Evolutionary conservation across 1,284 basidiomycete genomes (phyloP).

Genomic region (Singerocomus rubriflavus): DNA sequence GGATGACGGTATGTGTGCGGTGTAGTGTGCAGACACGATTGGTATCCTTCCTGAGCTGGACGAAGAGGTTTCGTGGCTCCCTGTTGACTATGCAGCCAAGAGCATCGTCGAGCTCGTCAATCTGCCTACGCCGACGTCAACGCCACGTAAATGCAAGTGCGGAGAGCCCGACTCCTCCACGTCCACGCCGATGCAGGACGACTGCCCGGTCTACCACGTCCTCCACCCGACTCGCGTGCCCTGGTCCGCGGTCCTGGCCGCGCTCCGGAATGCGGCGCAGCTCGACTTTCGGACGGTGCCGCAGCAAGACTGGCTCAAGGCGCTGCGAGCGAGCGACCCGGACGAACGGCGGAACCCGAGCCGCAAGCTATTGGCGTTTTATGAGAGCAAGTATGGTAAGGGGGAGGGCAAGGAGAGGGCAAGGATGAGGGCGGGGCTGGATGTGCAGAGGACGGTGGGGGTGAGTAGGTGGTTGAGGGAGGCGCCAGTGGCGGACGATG

Average conservation of each 20-base stretch:
- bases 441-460: slow-evolving; percentile 26
- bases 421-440: slow-evolving; percentile 21
- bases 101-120: slow-evolving; percentile 48
- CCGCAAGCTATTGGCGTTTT: slow-evolving; percentile 46
- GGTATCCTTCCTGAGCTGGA: slow-evolving; percentile 44
- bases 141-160: too few species aligned
- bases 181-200: background rate
- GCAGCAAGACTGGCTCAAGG: slow-evolving; percentile 46
- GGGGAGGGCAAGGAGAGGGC: slow-evolving; percentile 1
- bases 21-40: slow-evolving; percentile 39
- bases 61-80: slow-evolving; percentile 54
- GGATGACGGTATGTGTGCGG: too few species aligned
- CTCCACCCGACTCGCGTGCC: slow-evolving; percentile 40
- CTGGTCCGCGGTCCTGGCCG: slow-evolving; percentile 45
- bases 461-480: slow-evolving; percentile 27
- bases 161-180: background rate
- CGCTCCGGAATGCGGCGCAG: slow-evolving; percentile 37
- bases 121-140: slow-evolving; percentile 12
- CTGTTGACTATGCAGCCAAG: slow-evolving; percentile 53
- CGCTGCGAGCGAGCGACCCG: slow-evolving; percentile 38
- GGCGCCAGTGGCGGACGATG: slow-evolving; percentile 26
- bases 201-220: slow-evolving; percentile 45
- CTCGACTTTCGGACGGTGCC: slow-evolving; percentile 45
- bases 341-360: slow-evolving; percentile 48
- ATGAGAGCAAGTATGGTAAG: slow-evolving; percentile 32